Evolutionary conservation across 352 stramenopile genomes (phyloP).

Genomic region (Globisporangium rhizosaccharum): DNA sequence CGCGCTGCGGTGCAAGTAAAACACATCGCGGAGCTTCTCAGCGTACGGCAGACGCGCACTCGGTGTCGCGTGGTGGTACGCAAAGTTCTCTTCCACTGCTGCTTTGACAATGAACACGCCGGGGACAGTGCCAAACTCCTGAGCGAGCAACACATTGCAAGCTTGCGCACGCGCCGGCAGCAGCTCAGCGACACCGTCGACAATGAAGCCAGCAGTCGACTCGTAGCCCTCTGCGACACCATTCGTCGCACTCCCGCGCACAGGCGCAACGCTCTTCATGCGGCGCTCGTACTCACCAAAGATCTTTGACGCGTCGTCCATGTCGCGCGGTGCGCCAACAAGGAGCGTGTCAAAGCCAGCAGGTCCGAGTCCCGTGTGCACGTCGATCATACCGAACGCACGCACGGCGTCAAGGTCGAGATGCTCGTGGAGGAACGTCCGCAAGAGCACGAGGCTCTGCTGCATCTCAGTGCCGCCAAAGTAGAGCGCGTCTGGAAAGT

Average conservation of each 20-base stretch:
- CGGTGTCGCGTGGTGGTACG: slow-evolving; percentile 35
- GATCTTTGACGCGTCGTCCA: slow-evolving; percentile 5
- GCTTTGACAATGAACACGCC: slow-evolving; percentile 54
- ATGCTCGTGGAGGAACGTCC: slow-evolving; percentile 47
- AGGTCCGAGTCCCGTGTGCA: slow-evolving; percentile 91
- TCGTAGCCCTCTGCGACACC: slow-evolving; percentile 52
- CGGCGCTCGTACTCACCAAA: slow-evolving; percentile 17
- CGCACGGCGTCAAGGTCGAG: slow-evolving; percentile 32
- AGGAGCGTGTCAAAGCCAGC: slow-evolving; percentile 58
- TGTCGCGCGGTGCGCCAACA: slow-evolving; percentile 16
- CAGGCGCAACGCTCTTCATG: not conserved
- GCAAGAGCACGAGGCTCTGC: slow-evolving; percentile 56
- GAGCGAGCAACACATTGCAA: slow-evolving; percentile 20
- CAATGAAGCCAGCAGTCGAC: slow-evolving; percentile 35
- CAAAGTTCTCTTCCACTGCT: slow-evolving; percentile 54
- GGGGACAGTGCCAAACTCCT: slow-evolving; percentile 69
- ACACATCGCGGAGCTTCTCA: slow-evolving; percentile 61
- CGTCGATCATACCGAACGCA: slow-evolving; percentile 83
- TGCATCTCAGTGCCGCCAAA: slow-evolving; percentile 81
- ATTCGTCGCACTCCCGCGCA: slow-evolving; percentile 13
- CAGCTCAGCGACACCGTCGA: slow-evolving; percentile 29
- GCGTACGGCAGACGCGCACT: slow-evolving; percentile 46
- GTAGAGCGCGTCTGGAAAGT: slow-evolving; percentile 75
- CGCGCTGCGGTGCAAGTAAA: slow-evolving; percentile 70
- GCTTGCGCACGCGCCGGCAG: slow-evolving; percentile 5